Conservation (phyloP, 345 rosid genomes). For the Passiflora organensis region DNA sequence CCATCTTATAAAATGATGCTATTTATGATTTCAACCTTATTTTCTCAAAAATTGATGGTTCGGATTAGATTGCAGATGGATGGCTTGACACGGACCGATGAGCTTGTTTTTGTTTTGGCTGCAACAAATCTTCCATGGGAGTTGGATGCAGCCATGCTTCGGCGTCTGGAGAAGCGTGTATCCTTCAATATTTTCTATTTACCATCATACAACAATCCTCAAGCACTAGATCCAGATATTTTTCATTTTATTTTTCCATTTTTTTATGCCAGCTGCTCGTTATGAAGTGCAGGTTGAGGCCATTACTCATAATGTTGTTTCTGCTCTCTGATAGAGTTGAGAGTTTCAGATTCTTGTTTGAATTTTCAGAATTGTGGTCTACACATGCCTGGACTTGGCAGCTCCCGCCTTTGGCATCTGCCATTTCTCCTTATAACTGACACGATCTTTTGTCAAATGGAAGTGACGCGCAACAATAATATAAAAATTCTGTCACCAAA, state of each 20-base stretch:
- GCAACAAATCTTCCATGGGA: slow-evolving; percentile 99
- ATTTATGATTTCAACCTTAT: not conserved
- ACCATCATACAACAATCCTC: not conserved
- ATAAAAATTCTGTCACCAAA: too few species aligned
- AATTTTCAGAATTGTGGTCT: too few species aligned
- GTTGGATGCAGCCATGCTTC: slow-evolving; percentile 93
- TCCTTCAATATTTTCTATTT: slow-evolving; percentile 33
- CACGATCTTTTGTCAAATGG: not conserved
- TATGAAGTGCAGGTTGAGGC: not conserved
- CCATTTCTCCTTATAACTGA: too few species aligned
- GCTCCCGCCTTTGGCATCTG: too few species aligned
- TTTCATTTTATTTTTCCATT: too few species aligned
- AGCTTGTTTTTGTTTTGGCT: slow-evolving; percentile 93
- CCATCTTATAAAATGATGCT: slow-evolving; percentile 3
- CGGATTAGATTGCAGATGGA: slow-evolving; percentile 70
- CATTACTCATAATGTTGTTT: not conserved
- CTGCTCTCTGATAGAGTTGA: not conserved
- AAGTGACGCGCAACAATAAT: not conserved
- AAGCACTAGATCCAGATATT: too few species aligned
- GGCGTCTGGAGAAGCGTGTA: slow-evolving; percentile 97
- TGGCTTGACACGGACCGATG: slow-evolving; percentile 73
- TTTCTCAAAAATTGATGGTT: slow-evolving; percentile 19
- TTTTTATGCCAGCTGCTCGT: not conserved
- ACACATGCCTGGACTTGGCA: too few species aligned
- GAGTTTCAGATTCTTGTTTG: too few species aligned